Evolutionary conservation across 1,284 basidiomycete genomes (phyloP), one percentile per base, ranked within the genome.

Genomic region (Puccinia triticina): DNA sequence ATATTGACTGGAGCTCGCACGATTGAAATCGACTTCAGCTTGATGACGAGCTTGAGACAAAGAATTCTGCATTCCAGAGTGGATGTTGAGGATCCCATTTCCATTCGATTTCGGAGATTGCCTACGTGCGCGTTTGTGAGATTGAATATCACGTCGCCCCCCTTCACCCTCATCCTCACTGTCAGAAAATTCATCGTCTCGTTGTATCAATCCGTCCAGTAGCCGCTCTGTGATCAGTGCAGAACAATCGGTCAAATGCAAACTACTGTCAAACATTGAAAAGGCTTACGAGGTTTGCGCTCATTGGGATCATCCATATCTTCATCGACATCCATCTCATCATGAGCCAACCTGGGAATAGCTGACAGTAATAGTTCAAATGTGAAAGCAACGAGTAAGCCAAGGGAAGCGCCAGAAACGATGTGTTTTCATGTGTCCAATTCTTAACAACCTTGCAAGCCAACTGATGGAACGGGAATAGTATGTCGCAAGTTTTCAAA

Each of bases 391-490:
- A 26, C 50, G 37, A 43, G 34, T 37, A 26, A 23, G 48, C 40
- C 12, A 43, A 64, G 29, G 53, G 69, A 67, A 37, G 66, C 43
- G 14, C 10, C 2, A 53, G 21, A 32, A 64, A 53, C 5, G 0
- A 29, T 48, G n/a, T 5, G 55, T 73, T 55, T 21, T 79, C 77
- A 37, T 32, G 55, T 18, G 40, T n/a, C 21, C 10, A 32, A 37
- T 76, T 77, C 14, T 14, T n/a, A n/a, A 87, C 76, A 85, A 94
- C 94, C 91, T 85, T 91, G 89, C 91, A 95, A 92, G 85, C 95
- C 95, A 8, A 96, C 93, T 86, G 94, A 93, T 0, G 95, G 96
- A 18, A 95, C 94, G 0, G 93, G 93, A 10, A 92, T 92, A 79
- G 92, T 90, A 84, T 93, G 91, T 83, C 94, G 89, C 84, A 98